Evolutionary conservation across 805 yeast genomes (phyloP).

Genomic region (Clavispora asparagi): DNA sequence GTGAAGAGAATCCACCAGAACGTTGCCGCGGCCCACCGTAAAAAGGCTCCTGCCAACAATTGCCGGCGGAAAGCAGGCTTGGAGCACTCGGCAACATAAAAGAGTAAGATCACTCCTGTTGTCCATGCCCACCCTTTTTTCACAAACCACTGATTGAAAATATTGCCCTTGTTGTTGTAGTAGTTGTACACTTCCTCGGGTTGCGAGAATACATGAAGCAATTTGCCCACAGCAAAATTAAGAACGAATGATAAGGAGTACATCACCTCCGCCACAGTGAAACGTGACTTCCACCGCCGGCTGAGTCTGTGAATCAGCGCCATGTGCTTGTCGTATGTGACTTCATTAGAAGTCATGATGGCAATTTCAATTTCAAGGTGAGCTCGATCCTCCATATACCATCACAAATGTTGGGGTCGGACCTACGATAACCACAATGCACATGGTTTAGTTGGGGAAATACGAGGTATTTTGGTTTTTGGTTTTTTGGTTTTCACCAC

Average conservation of each 20-base stretch:
- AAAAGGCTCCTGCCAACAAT: constrained; percentile 14
- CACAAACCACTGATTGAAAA: constrained; percentile 71
- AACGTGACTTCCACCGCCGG: not conserved
- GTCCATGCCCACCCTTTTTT: constrained; percentile 97
- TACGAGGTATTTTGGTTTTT: too few species aligned
- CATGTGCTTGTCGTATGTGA: constrained; percentile 3
- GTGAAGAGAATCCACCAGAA: constrained; percentile 82
- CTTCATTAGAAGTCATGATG: not conserved
- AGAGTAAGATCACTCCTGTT: constrained; percentile 22
- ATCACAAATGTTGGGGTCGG: not conserved
- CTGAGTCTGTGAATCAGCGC: not conserved
- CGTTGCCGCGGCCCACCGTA: constrained; percentile 53
- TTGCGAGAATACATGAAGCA: constrained; percentile 42
- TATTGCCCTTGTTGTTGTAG: constrained; percentile 58
- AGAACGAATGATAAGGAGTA: constrained; percentile 29
- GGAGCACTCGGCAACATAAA: constrained; percentile 17
- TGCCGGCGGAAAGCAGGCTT: not conserved
- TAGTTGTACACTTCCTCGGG: constrained; percentile 43
- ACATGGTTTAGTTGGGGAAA: too few species aligned
- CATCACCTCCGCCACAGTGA: constrained; percentile 21
- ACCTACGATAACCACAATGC: not conserved
- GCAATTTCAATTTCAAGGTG: not conserved
- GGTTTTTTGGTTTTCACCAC: too few species aligned
- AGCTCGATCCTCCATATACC: not conserved
- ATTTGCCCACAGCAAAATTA: constrained; percentile 48